Conservation (phyloP, 495 filamentous ascomycete genomes). For the Cryomyces minteri region DNA sequence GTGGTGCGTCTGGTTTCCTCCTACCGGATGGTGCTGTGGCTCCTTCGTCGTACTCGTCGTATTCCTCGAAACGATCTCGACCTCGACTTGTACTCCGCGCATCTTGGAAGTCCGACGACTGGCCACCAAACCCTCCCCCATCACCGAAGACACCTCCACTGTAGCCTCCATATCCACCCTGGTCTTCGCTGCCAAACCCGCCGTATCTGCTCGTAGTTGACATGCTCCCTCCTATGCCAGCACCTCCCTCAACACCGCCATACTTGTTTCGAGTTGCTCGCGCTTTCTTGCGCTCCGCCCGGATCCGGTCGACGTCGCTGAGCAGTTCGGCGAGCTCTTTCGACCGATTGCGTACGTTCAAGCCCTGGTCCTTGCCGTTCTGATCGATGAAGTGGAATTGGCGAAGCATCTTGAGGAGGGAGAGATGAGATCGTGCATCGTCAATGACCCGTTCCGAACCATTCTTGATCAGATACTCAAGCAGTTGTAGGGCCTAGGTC, state of each 20-base stretch:
- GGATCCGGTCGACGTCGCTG: constrained; percentile 85
- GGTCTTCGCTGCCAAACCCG: constrained; percentile 67
- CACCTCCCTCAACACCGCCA: constrained; percentile 76
- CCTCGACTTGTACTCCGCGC: constrained; percentile 24
- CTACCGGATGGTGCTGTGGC: constrained; percentile 29
- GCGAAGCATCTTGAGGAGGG: constrained; percentile 90
- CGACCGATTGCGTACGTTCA: constrained; percentile 92
- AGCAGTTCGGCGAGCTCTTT: constrained; percentile 91
- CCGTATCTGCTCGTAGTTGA: constrained; percentile 46
- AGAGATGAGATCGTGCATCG: constrained; percentile 87
- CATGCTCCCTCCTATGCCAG: constrained; percentile 22
- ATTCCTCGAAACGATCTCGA: constrained; percentile 80
- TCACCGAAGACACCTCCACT: constrained; percentile 72
- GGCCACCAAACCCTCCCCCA: constrained; percentile 70
- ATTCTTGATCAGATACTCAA: constrained; percentile 97
- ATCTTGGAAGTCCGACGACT: constrained; percentile 51
- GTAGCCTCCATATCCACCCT: constrained; percentile 59
- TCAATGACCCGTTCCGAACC: constrained; percentile 96
- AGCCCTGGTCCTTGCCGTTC: constrained; percentile 95
- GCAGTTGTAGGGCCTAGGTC: constrained; percentile 61
- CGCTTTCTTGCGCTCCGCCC: constrained; percentile 87
- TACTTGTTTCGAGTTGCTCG: constrained; percentile 81
- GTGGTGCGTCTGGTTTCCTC: constrained; percentile 25
- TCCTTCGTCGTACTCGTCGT: constrained; percentile 86
- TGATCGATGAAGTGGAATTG: constrained; percentile 95